Base-by-base conservation (phyloP, 257 asterid genomes). In the Paulownia fortunei region DNA sequence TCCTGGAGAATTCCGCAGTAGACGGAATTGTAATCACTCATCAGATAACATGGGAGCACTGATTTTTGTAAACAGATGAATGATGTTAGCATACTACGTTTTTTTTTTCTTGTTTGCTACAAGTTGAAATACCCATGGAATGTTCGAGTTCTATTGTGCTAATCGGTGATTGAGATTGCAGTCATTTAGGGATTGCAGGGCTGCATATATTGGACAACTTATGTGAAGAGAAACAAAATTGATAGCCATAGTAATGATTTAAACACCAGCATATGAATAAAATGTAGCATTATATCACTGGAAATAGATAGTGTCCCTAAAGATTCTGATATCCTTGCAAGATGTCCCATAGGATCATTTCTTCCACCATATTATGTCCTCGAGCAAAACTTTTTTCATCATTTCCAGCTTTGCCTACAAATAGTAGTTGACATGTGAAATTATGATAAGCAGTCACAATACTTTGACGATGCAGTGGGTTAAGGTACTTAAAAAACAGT, bases 11-110 rank as follows among this genome's bases (percentile, higher is more conserved):
- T 30, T 41, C 42, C 16, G 32, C 65, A n/a, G 44, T 70, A 56
- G 69, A 26, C 10, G n/a, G 60, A 54, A 66, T 76, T 24, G 11
- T 56, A 51, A 72, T 30, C 74, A 69, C 42, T 10, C 27, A 68
- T 68, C 15, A 19, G 63, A 46, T 63, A 34, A 26, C 56, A 46
- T 18, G 11, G 42, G 26, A 55, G 11, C 19, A 19, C 18, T 65
- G 74, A n/a, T 64, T 76, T 69, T 19, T 6, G 8, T 26, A 7
- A 69, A 49, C 56, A 3, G 41, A 54, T 58, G 37, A 62, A 16
- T 1, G 24, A 32, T 62, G 47, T 11, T 60, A 26, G 41, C 41
- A 26, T 59, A 27, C 21, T 42, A 26, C 41, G 9, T 16, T 54
- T 54, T 19, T 51, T 13, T 26, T 26, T 60, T 60, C 21, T 27